A percentile compares a stretch with the other conserved stretches of the same genome.
phyloP scores from a whole-genome alignment of 306 rosid species.

The Acmispon strigosus region DNA sequence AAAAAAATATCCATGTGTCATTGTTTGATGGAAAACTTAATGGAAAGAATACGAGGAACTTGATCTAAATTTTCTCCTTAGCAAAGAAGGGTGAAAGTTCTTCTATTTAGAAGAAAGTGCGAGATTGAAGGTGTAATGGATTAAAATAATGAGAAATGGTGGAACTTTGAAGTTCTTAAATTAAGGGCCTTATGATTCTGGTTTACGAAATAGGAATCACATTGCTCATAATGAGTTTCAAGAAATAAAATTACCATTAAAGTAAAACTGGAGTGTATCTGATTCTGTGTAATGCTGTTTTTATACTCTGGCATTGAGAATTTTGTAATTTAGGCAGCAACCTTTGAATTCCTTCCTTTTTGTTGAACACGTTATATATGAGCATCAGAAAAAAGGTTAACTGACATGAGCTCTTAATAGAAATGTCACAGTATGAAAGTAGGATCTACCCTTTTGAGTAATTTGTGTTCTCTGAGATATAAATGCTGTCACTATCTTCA shows the following conservation, averaged over 20 bases:
- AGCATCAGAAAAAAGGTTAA: neutral
- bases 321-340: neutral
- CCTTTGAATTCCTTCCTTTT: neutral
- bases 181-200: neutral
- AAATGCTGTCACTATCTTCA: too few relatives aligned
- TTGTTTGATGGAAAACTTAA: too few relatives aligned
- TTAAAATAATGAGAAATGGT: constrained; percentile 14
- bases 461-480: too few relatives aligned
- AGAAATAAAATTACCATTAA: neutral
- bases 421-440: neutral
- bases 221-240: neutral
- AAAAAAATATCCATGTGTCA: too few relatives aligned
- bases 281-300: neutral
- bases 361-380: neutral
- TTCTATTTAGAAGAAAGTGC: neutral
- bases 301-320: neutral
- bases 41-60: too few relatives aligned
- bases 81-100: neutral
- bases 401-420: neutral
- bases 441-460: neutral
- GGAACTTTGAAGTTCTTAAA: neutral
- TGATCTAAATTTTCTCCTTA: neutral
- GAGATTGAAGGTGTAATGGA: neutral
- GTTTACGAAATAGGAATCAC: neutral
- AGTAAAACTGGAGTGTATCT: neutral